A percentile compares a stretch with the other conserved stretches of the same genome.
phyloP scores from a whole-genome alignment of 805 yeast species.

The Brettanomyces custersianus region DNA sequence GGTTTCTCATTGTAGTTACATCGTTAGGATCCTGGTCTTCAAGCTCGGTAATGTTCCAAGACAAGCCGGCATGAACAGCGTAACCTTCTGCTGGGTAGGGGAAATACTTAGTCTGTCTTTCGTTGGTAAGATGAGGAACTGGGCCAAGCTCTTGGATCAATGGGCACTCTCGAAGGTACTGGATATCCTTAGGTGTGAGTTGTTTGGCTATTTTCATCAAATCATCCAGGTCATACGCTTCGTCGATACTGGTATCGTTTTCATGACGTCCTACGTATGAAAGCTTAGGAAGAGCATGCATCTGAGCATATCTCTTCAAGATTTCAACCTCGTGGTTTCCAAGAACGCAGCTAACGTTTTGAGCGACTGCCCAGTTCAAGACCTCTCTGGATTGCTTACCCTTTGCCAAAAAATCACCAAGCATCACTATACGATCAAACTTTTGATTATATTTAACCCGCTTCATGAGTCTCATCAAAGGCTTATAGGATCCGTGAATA shows the following conservation, averaged over 20 bases:
- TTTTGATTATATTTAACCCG: conserved; percentile 36
- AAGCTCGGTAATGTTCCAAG: conserved; percentile 48
- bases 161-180: conserved; percentile 54
- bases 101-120: conserved; percentile 15
- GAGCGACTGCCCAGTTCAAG: conserved; percentile 51
- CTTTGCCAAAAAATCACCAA: conserved; percentile 83
- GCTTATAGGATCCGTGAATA: conserved; percentile 69
- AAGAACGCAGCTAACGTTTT: conserved; percentile 61
- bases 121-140: conserved; percentile 35
- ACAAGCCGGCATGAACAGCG: conserved; percentile 79
- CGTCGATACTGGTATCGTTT: conserved; percentile 7
- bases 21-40: conserved; percentile 53
- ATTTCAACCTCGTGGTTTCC: conserved; percentile 86
- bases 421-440: conserved; percentile 51
- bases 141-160: conserved; percentile 54
- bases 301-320: conserved; percentile 53
- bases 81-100: conserved; percentile 29
- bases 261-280: conserved; percentile 11
- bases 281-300: conserved; percentile 36
- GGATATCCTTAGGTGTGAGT: conserved; percentile 51
- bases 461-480: conserved; percentile 43
- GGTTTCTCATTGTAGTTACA: conserved; percentile 60
- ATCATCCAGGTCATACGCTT: conserved; percentile 26
- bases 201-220: conserved; percentile 41
- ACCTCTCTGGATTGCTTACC: conserved; percentile 72